Evolutionary conservation across 495 filamentous ascomycete species (phyloP), one percentile per base, ranked within the genome.

Genomic region (Umbilicaria muhlenbergii): DNA sequence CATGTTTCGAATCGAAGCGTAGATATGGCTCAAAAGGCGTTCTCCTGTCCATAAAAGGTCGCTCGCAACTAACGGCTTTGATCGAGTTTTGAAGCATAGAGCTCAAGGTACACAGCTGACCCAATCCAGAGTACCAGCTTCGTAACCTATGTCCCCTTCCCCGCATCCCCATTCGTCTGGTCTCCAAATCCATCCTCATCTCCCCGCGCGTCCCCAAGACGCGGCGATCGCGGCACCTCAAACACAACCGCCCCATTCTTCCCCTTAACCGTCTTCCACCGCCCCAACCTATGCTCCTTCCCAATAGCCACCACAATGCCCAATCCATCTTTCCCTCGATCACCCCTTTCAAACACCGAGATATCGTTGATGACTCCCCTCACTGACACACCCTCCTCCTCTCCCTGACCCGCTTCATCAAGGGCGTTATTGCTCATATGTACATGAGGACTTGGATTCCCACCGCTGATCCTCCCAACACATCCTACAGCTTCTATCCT

Each of bases 361-460:
- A 98, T 79, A 42, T 78, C 86, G 56, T 94, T 95, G 41, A 95
- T 64, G 13, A 94, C 68, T 10, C 91, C 91, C 51, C 74, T 76
- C 39, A 86, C 61, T 15, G 65, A 49, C 3, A 58, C 63, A 35
- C 64, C 53, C 36, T 49, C 34, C 14, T 44, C 43, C 50, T 36
- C 53, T 39, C 17, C 50, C 42, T 34, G 37, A 40, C 14, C 42
- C 46, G 7, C 48, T 31, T 75, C 42, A 24, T 24, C 38, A n/a
- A 61, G 62, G 32, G 62, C 55, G 16, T 40, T 12, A 13, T 43
- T 34, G 6, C 11, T 18, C 14, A 35, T 31, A 17, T 28, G 24
- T 8, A 6, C 24, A 28, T 28, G 31, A 32, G 14, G 42, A 39
- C 41, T 7, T 35, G 14, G 43, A 39, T 38, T 11, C 38, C 33